Percentiles rank a stretch among this genome's conserved stretches.
phyloP scores from a whole-genome alignment of 176 grass and related monocot genomes.

The Poa annua region DNA sequence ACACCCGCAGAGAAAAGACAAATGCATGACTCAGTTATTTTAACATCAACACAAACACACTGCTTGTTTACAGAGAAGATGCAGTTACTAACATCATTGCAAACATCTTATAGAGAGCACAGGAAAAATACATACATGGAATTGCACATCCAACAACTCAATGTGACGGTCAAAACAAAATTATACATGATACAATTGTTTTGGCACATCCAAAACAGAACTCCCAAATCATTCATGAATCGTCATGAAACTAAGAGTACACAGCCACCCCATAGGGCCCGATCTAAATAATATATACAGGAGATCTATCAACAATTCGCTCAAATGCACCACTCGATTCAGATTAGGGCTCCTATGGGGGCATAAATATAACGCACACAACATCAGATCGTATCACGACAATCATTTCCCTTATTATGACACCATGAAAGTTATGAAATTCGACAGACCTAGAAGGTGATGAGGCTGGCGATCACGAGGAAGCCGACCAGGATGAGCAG shows the following conservation, averaged over 20 bases:
- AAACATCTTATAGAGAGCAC: not conserved
- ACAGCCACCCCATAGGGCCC: not conserved
- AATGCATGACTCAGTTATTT: not conserved
- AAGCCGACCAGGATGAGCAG: slow-evolving; percentile 82
- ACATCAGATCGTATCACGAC: not conserved
- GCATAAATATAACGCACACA: slow-evolving; percentile 21
- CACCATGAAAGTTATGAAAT: not conserved
- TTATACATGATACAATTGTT: not conserved
- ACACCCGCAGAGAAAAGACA: not conserved
- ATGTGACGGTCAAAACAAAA: not conserved
- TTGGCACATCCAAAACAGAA: slow-evolving; percentile 19
- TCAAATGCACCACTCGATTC: slow-evolving; percentile 6
- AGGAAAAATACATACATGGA: not conserved
- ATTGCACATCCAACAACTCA: not conserved
- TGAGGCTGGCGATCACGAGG: slow-evolving; percentile 79
- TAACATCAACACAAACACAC: not conserved
- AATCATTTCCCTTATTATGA: not conserved
- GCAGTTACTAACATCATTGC: not conserved
- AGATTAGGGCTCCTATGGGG: not conserved
- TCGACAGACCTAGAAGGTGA: slow-evolving; percentile 68
- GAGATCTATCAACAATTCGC: slow-evolving; percentile 39
- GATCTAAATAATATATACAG: slow-evolving; percentile 51
- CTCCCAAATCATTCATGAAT: slow-evolving; percentile 37
- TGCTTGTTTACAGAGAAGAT: not conserved
- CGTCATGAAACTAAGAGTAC: slow-evolving; percentile 29